Percentiles rank a stretch among this genome's conserved stretches.
Evolutionary conservation across 805 yeast species (phyloP).

Genomic region (Priceomyces fermenticarens): DNA sequence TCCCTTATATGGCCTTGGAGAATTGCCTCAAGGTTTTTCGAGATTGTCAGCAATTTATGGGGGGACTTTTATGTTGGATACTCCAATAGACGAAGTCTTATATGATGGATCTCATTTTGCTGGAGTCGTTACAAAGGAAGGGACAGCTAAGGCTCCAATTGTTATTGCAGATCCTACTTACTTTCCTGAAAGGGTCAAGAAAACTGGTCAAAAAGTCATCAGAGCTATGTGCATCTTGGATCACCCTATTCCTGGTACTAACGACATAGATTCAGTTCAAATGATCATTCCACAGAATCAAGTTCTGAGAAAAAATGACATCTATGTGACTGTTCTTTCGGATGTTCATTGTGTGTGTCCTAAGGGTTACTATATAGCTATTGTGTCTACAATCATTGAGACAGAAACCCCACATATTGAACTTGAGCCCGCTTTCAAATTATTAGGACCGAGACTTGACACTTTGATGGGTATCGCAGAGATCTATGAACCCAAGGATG

Average conservation of each 20-base stretch:
- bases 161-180: slow-evolving; percentile 98
- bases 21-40: slow-evolving; percentile 98
- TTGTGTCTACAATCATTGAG: slow-evolving; percentile 90
- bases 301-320: slow-evolving; percentile 87
- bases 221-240: slow-evolving; percentile 86
- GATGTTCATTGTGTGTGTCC: slow-evolving; percentile 88
- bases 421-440: slow-evolving; percentile 88
- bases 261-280: slow-evolving; percentile 84
- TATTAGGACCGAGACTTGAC: slow-evolving; percentile 76
- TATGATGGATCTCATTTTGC: slow-evolving; percentile 65
- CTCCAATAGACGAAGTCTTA: slow-evolving; percentile 87
- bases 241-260: slow-evolving; percentile 82
- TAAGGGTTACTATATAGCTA: slow-evolving; percentile 86
- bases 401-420: slow-evolving; percentile 91
- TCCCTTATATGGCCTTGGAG: slow-evolving; percentile 95
- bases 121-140: slow-evolving; percentile 91
- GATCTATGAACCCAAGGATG: slow-evolving; percentile 78
- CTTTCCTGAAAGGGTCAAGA: slow-evolving; percentile 78
- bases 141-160: slow-evolving; percentile 85
- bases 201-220: slow-evolving; percentile 71
- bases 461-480: slow-evolving; percentile 94
- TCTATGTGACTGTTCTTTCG: slow-evolving; percentile 88
- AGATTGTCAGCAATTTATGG: slow-evolving; percentile 96
- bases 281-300: slow-evolving; percentile 96
- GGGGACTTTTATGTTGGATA: slow-evolving; percentile 97